Evolutionary conservation across 2,329 filamentous ascomycete species (phyloP), one percentile per base, ranked within the genome.

Genomic region (Nectriaceae sp.): DNA sequence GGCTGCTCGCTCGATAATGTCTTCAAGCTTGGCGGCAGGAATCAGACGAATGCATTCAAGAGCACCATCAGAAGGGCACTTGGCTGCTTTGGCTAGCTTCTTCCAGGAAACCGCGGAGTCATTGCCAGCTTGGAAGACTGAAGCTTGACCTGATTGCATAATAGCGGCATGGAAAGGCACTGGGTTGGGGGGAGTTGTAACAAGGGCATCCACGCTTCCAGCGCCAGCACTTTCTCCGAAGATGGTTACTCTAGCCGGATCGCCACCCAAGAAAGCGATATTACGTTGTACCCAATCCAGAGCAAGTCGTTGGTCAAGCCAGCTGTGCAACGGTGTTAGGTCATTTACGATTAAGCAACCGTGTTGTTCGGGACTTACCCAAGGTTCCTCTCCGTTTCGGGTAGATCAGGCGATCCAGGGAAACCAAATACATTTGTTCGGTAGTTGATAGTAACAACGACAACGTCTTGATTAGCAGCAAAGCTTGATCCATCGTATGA

Each of bases 171-270:
- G 51, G 22, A 67, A 67, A 5, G 65, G 65, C 2, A 65, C 24
- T 3, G 65, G 64, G 0, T 56, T 33, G 0, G 64, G 64, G 0
- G 66, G 66, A 29, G 55, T 44, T 0, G 59, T 60, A 8, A 66
- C 22, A 1, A 66, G 60, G 4, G 44, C 44, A n/a, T 64, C 59
- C 0, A 83, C 80, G 0, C 81, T 84, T 33, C 83, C 85, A 74
- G 4, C 76, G n/a, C n/a, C n/a, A n/a, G n/a, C n/a, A n/a, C n/a
- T n/a, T n/a, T n/a, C n/a, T n/a, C n/a, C n/a, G n/a, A n/a, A n/a
- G n/a, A n/a, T n/a, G n/a, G n/a, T n/a, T n/a, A n/a, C n/a, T n/a
- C n/a, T n/a, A n/a, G n/a, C n/a, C n/a, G n/a, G n/a, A n/a, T n/a
- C n/a, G n/a, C n/a, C n/a, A n/a, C n/a, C n/a, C n/a, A n/a, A n/a